A percentile compares a stretch with the other conserved stretches of the same genome.
Conservation (phyloP, 2,329 filamentous ascomycete species). For the Neopestalotiopsis rosae region DNA sequence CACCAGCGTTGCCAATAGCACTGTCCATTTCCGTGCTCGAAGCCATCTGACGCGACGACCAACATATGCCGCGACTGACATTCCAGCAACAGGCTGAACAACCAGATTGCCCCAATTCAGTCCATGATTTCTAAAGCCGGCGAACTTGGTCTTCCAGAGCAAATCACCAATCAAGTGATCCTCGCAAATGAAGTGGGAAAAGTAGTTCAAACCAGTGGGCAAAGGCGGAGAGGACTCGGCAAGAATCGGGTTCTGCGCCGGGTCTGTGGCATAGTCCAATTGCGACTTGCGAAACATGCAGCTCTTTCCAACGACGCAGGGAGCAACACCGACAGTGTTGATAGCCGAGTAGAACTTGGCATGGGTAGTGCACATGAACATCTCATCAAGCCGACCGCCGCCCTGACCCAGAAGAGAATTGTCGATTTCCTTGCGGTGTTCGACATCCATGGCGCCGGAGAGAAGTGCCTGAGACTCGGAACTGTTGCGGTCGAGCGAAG, state of each 20-base stretch:
- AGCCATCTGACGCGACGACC: slow-evolving; percentile 88
- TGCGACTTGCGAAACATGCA: slow-evolving; percentile 98
- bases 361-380: slow-evolving; percentile 92
- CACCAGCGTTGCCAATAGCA: slow-evolving; percentile 84
- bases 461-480: slow-evolving; percentile 38
- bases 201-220: slow-evolving; percentile 81
- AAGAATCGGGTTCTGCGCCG: slow-evolving; percentile 50
- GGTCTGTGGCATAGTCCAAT: slow-evolving; percentile 73
- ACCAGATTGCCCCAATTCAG: slow-evolving; percentile 85
- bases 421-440: slow-evolving; percentile 34
- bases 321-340: slow-evolving; percentile 88
- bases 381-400: slow-evolving; percentile 88
- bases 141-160: slow-evolving; percentile 75
- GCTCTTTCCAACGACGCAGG: slow-evolving; percentile 94
- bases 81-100: slow-evolving; percentile 85
- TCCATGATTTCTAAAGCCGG: slow-evolving; percentile 77
- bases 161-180: slow-evolving; percentile 95
- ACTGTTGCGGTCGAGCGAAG: slow-evolving; percentile 33
- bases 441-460: slow-evolving; percentile 37
- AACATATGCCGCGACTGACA: slow-evolving; percentile 78
- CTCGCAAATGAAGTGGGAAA: slow-evolving; percentile 96
- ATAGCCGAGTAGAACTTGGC: slow-evolving; percentile 98
- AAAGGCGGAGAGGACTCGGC: slow-evolving; percentile 44
- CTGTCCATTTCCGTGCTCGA: slow-evolving; percentile 92
- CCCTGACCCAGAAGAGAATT: slow-evolving; percentile 46